Evolutionary conservation across 768 basidiomycete species (phyloP), one percentile per base, ranked within the genome.

Genomic region (Sarcodon sp.): DNA sequence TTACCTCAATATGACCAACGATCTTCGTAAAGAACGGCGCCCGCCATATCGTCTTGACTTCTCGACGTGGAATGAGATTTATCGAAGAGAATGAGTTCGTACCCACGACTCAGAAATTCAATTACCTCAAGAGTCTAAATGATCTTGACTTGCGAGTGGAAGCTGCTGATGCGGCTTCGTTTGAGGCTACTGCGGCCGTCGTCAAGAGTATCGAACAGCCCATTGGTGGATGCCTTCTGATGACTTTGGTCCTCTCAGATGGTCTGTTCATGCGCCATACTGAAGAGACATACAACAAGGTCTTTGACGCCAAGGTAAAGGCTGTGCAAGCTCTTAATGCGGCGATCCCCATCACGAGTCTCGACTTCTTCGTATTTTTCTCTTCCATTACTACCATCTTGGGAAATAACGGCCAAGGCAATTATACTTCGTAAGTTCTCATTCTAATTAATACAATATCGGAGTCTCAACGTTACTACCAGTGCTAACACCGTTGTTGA

Each of bases 391-490:
- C 62, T 5, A 51, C 43, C 11, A 32, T 63, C 8, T 65, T 66
- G 51, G 69, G 69, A 10, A 60, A 52, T 44, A 54, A 56, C 13
- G 69, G 68, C 2, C 69, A 70, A 51, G 61, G 66, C 0, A 70
- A 68, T 47, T 69, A 69, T 52, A 59, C 63, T 6, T 57, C 58
- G 64, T 67, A 39, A 50, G 44, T 43, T 15, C 21, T 27, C 21
- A 4, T 27, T 4, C 2, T 4, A 27, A 27, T 27, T 27, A 27
- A 27, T 27, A 27, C 21, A 27, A 27, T 27, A 27, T 27, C 21
- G 21, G 21, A 27, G 21, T 27, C 21, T 27, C 21, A 27, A 27
- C 4, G 21, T 27, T 27, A 3, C 21, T 27, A 27, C 21, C 8
- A 13, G 16, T 41, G 39, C 39, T 8, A 41, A 41, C 39, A 27